Evolutionary conservation across 495 filamentous ascomycete species (phyloP), one percentile per base, ranked within the genome.

Genomic region (Penicillium coprophilum): DNA sequence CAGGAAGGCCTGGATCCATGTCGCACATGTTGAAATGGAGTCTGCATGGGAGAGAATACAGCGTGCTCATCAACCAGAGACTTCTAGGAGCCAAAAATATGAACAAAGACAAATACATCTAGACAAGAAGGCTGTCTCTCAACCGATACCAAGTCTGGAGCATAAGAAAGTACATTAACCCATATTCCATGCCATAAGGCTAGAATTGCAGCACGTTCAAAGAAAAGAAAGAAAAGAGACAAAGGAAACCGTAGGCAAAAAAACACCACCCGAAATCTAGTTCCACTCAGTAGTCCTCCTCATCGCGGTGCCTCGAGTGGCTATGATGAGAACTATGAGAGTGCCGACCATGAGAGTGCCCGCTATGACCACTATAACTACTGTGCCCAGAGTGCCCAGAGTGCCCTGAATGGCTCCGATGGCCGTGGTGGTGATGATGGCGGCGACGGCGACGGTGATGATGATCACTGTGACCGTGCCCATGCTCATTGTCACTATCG

Each of bases 381-480:
- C 59, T 63, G 50, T 68, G 57, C 15, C 69, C 56, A 15, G 65
- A 27, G 50, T 68, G 57, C 15, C 69, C 56, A 15, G 65, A 27
- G 47, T 68, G 57, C 12, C 69, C 56, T n/a, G 65, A 66, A 49
- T 66, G 64, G 54, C 66, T 66, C 31, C 64, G 56, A 62, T 70
- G 70, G 44, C 52, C 55, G 46, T 57, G 55, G 32, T 61, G 58
- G 11, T 59, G 64, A 28, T 59, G 49, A 17, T 30, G 45, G 49
- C 57, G 61, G 39, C 56, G 55, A 43, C 55, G 60, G 43, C 61
- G 65, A 21, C 43, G 51, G 32, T 39, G 31, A 44, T 57, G 59
- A 55, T 59, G 58, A 55, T 64, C 56, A 46, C 59, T 50, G 17
- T 59, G 54, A 5, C 39, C 45, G 55, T 64, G 60, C n/a, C 57